phyloP scores from a whole-genome alignment of 345 rosid species.

The Aurinia saxatilis region DNA sequence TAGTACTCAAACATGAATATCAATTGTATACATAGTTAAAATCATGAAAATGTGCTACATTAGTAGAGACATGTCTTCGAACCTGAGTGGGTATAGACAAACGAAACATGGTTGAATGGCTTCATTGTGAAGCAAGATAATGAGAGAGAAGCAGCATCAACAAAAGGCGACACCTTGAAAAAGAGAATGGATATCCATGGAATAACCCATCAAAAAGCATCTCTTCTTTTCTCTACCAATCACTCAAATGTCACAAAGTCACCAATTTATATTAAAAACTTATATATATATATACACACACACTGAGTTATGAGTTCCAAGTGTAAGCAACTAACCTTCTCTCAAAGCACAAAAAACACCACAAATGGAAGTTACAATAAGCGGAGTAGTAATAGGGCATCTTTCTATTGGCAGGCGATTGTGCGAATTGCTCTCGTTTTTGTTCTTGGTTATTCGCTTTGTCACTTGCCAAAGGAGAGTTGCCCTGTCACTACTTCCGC shows the following conservation, averaged over 20 bases:
- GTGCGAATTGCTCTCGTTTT: not conserved
- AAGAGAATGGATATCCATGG: constrained; percentile 25
- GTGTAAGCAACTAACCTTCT: not conserved
- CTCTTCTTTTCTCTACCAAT: constrained; percentile 1
- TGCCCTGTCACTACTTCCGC: constrained; percentile 31
- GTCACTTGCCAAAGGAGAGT: constrained; percentile 34
- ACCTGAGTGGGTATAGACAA: constrained; percentile 4
- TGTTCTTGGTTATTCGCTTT: not conserved
- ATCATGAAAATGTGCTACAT: not conserved
- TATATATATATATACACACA: constrained; percentile 9
- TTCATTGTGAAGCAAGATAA: constrained; percentile 16
- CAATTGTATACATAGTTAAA: not conserved
- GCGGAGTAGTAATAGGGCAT: constrained; percentile 29
- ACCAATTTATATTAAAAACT: not conserved
- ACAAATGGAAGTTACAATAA: constrained; percentile 9
- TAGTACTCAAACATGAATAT: not conserved
- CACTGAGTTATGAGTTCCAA: constrained; percentile 1
- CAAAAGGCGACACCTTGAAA: constrained; percentile 11
- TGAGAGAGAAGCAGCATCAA: constrained; percentile 20
- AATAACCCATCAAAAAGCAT: constrained; percentile 28
- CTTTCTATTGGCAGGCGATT: constrained; percentile 31
- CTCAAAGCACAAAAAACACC: not conserved
- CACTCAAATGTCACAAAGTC: constrained; percentile 20
- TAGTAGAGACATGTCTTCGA: constrained; percentile 1
- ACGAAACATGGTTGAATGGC: not conserved